A percentile compares a stretch with the other conserved stretches of the same genome.
Conservation (phyloP, 2,329 filamentous ascomycete species). For the Curvularia sp. region DNA sequence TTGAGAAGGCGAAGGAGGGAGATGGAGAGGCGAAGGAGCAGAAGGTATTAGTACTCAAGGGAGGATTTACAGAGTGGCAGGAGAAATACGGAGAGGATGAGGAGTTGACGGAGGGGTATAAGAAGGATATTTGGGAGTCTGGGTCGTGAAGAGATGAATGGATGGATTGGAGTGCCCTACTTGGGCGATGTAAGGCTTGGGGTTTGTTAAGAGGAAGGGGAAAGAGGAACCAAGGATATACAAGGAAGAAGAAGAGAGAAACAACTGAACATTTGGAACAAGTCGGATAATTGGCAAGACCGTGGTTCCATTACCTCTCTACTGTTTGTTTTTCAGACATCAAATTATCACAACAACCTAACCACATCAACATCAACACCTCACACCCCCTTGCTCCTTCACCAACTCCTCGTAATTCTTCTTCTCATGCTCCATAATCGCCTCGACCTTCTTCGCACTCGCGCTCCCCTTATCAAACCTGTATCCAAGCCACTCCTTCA, state of each 20-base stretch:
- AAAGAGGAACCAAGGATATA: too few species aligned
- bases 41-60: conserved; percentile 80
- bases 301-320: too few species aligned
- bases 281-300: too few species aligned
- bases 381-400: conserved; percentile 17
- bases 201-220: too few species aligned
- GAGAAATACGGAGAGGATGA: conserved; percentile 79
- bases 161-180: neutral
- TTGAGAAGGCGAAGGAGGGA: conserved; percentile 20
- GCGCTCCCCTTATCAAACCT: conserved; percentile 73
- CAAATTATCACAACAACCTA: neutral
- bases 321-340: neutral
- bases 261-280: too few species aligned
- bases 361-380: neutral
- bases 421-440: conserved; percentile 58
- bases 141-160: conserved; percentile 34
- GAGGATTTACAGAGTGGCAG: conserved; percentile 90
- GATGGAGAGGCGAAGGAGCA: conserved; percentile 57
- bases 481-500: conserved; percentile 84
- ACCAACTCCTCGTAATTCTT: conserved; percentile 40
- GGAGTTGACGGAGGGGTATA: conserved; percentile 81
- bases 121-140: conserved; percentile 82
- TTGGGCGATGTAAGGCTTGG: too few species aligned
- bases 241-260: too few species aligned
- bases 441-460: conserved; percentile 64